phyloP scores from a whole-genome alignment of 805 yeast species.

The Candida loeiensis region DNA sequence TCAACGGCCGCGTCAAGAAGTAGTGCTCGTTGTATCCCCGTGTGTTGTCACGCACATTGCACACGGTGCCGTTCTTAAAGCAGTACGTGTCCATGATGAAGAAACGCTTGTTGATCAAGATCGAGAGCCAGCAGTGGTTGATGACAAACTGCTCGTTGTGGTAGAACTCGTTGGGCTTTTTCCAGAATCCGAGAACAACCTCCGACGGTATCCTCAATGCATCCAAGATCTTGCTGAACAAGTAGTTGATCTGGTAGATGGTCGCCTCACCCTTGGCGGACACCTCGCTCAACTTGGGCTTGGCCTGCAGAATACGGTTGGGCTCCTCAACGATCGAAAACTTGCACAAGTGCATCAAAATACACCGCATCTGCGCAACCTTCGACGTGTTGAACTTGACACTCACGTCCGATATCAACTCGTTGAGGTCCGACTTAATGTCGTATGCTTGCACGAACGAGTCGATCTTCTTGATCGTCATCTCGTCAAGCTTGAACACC shows the following conservation, averaged over 20 bases:
- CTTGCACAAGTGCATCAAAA: conserved; percentile 68
- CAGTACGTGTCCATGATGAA: conserved; percentile 64
- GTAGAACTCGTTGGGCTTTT: conserved; percentile 64
- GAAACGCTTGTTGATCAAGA: conserved; percentile 72
- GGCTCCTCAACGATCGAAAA: conserved; percentile 44
- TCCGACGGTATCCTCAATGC: conserved; percentile 71
- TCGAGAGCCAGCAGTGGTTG: conserved; percentile 89
- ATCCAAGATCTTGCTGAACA: conserved; percentile 70
- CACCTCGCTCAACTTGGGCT: conserved; percentile 41
- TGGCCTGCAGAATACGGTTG: conserved; percentile 32
- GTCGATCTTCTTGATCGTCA: conserved; percentile 26
- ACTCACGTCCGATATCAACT: conserved; percentile 39
- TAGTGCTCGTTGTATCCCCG: conserved; percentile 51
- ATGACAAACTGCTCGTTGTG: conserved; percentile 50
- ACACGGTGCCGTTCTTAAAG: conserved; percentile 27
- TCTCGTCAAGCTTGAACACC: conserved; percentile 13
- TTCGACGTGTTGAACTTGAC: conserved; percentile 37
- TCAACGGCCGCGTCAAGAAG: conserved; percentile 73
- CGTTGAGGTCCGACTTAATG: conserved; percentile 33
- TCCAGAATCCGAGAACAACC: conserved; percentile 77
- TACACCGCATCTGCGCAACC: conserved; percentile 54
- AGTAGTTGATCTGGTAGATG: conserved; percentile 70
- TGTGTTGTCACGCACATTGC: conserved; percentile 26
- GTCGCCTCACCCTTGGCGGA: conserved; percentile 52
- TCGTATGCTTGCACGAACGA: conserved; percentile 30